A percentile compares a stretch with the other conserved stretches of the same genome.
These are phyloP conservation scores for Gossypium davidsonii DNA, from an alignment of 441 rosid species.

Conservation along the genomic window DNA sequence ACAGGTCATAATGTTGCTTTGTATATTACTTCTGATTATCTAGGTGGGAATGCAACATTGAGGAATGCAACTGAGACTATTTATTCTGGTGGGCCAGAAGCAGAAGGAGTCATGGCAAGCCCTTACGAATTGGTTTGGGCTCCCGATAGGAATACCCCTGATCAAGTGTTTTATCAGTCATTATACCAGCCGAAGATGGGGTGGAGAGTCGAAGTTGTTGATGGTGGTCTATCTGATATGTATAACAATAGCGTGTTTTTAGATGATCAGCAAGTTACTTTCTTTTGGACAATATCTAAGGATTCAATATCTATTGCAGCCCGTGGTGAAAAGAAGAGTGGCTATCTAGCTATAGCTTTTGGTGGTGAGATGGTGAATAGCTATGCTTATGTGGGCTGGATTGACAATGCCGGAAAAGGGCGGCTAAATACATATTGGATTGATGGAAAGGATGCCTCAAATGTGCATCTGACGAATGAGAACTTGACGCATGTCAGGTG, in stretches of 20 bases:
- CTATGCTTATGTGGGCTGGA: constrained; percentile 91
- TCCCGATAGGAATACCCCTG: constrained; percentile 50
- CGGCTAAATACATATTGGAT: constrained; percentile 84
- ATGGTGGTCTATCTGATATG: constrained; percentile 95
- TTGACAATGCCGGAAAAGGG: constrained; percentile 63
- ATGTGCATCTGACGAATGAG: constrained; percentile 67
- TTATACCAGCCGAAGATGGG: constrained; percentile 84
- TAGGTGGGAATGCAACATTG: constrained; percentile 86
- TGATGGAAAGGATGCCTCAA: constrained; percentile 68
- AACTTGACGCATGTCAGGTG: constrained; percentile 76
- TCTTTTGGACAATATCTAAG: constrained; percentile 74
- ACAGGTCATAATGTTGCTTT: constrained; percentile 93
- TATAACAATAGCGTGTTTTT: constrained; percentile 75
- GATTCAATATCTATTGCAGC: constrained; percentile 81
- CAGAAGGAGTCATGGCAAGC: constrained; percentile 78
- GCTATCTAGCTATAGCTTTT: constrained; percentile 81
- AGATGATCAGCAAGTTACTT: constrained; percentile 92
- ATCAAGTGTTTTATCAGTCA: constrained; percentile 81
- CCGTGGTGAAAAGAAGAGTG: constrained; percentile 93
- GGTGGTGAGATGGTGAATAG: constrained; percentile 74
- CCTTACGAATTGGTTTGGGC: constrained; percentile 77
- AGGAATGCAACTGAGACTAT: constrained; percentile 71
- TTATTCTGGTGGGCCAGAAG: constrained; percentile 86
- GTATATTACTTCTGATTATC: constrained; percentile 78
- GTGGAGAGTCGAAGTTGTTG: constrained; percentile 95